A percentile compares a stretch with the other conserved stretches of the same genome.
Evolutionary conservation across 2,329 filamentous ascomycete species (phyloP).

Genomic region (Pseudogymnoascus sp.): DNA sequence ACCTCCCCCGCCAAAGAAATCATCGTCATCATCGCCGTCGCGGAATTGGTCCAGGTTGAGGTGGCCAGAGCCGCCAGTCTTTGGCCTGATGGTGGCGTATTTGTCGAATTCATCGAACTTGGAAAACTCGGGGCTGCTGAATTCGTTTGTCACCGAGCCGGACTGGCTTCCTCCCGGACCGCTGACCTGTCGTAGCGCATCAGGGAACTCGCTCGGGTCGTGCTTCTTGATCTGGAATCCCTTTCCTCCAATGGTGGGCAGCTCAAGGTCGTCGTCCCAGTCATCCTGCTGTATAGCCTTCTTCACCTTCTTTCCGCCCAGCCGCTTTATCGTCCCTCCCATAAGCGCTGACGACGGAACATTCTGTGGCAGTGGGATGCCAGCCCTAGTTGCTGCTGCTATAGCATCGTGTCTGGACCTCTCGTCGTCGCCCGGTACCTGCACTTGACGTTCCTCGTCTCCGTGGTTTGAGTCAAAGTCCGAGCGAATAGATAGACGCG

Average conservation of each 20-base stretch:
- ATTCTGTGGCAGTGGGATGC: conserved; percentile 82
- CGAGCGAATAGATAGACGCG: conserved; percentile 71
- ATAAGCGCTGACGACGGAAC: conserved; percentile 82
- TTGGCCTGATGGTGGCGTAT: conserved; percentile 20
- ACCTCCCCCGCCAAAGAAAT: conserved; percentile 54
- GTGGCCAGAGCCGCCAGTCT: conserved; percentile 27
- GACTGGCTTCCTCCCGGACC: conserved; percentile 38
- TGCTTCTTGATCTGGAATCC: conserved; percentile 57
- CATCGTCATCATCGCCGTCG: conserved; percentile 53
- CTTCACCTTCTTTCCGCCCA: conserved; percentile 67
- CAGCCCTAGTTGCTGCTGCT: conserved; percentile 75
- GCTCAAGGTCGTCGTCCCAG: conserved; percentile 70
- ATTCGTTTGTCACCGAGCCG: conserved; percentile 43
- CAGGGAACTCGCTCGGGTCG: conserved; percentile 55
- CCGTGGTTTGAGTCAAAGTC: conserved; percentile 68
- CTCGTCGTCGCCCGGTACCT: conserved; percentile 78
- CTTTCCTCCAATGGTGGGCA: conserved; percentile 50
- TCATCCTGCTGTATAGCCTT: conserved; percentile 72
- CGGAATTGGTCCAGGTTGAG: conserved; percentile 57
- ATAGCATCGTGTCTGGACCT: conserved; percentile 78
- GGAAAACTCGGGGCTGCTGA: conserved; percentile 11
- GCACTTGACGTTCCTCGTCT: conserved; percentile 83
- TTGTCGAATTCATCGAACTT: conserved; percentile 10
- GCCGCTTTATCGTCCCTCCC: conserved; percentile 85
- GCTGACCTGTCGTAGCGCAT: conserved; percentile 39